Base-by-base conservation (phyloP, 2,329 filamentous ascomycete species). In the Ophiostoma perfectum region DNA sequence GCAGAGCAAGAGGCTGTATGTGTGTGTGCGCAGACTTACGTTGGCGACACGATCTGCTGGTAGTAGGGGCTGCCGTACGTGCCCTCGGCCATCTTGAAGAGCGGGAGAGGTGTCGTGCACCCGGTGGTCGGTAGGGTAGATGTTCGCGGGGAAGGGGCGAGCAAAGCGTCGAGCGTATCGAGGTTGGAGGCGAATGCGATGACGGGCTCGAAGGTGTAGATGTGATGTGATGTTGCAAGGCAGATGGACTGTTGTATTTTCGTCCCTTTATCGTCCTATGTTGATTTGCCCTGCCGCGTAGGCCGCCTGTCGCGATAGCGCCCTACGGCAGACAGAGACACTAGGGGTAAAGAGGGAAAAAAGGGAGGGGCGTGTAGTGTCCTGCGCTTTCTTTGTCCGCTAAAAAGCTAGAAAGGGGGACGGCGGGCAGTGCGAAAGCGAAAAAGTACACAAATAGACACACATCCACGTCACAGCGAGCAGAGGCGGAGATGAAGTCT, bases 21-120 rank as follows among this genome's bases (percentile, higher is more conserved):
- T 3, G 38, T 55, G 14, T 8, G 7, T n/a, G 49, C 1, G 5
- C 6, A 11, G 49, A 73, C 74, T 72, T 27, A 76, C 75, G 73
- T 73, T 65, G 72, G 70, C 66, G 72, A 67, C 66, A 70, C 71
- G 64, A 58, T 66, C 62, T 66, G 70, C 11, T 73, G 70, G 58
- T 74, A 75, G 65, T 74, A 74, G 36, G 75, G 72, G 42, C 69
- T 71, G 67, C 75, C 75, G 69, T 77, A 77, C 47, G 74, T 72
- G 64, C 76, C 75, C 52, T 76, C 76, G 72, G 69, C 70, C 71
- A 72, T 72, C 36, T 5, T 69, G 60, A 18, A 36, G 27, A 44
- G 62, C 14, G 7, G 39, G 12, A 16, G 60, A 42, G 60, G 64
- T 4, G 60, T 58, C 27, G 27, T 27, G 27, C 27, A 27, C 39